Evolutionary conservation across 192 early-diverging fungal species (phyloP), one percentile per base, ranked within the genome.

Genomic region (Rhizoclosmatium sp.): DNA sequence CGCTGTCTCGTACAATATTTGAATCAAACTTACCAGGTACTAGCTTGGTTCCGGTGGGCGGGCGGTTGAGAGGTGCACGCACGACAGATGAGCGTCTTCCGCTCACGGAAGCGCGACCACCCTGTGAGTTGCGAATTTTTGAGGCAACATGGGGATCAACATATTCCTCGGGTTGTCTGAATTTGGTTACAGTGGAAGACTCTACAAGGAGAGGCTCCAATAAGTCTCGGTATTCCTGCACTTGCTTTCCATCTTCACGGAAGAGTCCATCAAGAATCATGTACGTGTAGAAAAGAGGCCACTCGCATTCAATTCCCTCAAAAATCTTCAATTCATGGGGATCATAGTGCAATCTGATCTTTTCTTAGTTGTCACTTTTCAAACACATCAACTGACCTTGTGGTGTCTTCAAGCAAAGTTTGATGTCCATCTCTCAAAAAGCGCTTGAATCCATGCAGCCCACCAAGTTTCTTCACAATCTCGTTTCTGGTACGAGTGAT

Each of bases 221-320:
- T 23, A 56, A 88, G 87, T 16, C 88, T 69, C 89, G 88, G 78
- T 95, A 96, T 72, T 93, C 89, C 44, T 93, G 86, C 0, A 90
- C 92, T 65, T 92, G 90, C 0, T 87, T 82, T 16, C 81, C 74
- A 56, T 96, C 90, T 0, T 86, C 92, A 16, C 82, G 88, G 78
- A 95, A 96, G 0, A 93, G 79, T 45, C 92, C 95, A 61, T 95
- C 94, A 66, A 96, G 80, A 66, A 96, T 90, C 82, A 95, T 84
- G 80, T 96, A 96, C 7, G 95, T 95, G 70, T 93, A 96, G 77
- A 96, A 96, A 10, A 96, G 79, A 7, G 95, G 95, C 95, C 95
- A 96, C 79, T 96, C 95, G 56, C 91, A 94, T 81, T 96, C 95
- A 48, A 96, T 90, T 65, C 91, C 82, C 75, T 95, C 93, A 84